Conservation (phyloP, 306 rosid genomes). For the Pterocarpus macrocarpus region DNA sequence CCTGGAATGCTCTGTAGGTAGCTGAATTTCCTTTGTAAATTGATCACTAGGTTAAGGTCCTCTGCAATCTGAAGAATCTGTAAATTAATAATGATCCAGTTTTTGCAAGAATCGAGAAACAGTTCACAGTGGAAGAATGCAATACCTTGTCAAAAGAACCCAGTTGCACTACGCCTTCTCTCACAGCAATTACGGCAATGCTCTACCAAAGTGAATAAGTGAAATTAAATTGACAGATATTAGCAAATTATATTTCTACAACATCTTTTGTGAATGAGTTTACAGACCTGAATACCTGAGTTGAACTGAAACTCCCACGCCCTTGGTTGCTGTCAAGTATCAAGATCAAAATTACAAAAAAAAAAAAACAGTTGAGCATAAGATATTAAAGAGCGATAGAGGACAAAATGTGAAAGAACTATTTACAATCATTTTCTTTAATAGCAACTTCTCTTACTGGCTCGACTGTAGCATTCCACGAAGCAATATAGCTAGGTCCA, state of each 20-base stretch:
- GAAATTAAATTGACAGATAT: slow-evolving; percentile 1
- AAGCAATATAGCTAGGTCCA: slow-evolving; percentile 67
- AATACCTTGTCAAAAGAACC: slow-evolving; percentile 81
- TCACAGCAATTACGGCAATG: slow-evolving; percentile 70
- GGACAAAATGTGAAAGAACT: background rate
- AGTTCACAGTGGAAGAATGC: background rate
- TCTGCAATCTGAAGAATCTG: slow-evolving; percentile 67
- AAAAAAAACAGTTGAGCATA: background rate
- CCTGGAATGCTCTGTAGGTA: slow-evolving; percentile 87
- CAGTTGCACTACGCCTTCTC: slow-evolving; percentile 79
- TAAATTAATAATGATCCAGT: slow-evolving; percentile 1
- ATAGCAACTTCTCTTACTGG: slow-evolving; percentile 56
- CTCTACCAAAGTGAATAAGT: slow-evolving; percentile 51
- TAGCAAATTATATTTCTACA: slow-evolving; percentile 7
- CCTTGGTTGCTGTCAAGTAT: slow-evolving; percentile 70
- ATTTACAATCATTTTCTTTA: background rate
- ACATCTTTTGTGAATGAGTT: slow-evolving; percentile 11
- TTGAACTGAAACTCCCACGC: slow-evolving; percentile 90
- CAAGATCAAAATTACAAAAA: background rate
- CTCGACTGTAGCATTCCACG: slow-evolving; percentile 83
- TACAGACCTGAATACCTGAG: slow-evolving; percentile 87
- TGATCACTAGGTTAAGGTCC: slow-evolving; percentile 76
- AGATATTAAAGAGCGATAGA: background rate
- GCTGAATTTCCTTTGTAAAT: slow-evolving; percentile 81
- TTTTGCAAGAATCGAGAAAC: slow-evolving; percentile 16